Percentiles rank a stretch among this genome's conserved stretches.
Evolutionary conservation across 805 yeast species (phyloP).

Genomic region (Brettanomyces custersianus): DNA sequence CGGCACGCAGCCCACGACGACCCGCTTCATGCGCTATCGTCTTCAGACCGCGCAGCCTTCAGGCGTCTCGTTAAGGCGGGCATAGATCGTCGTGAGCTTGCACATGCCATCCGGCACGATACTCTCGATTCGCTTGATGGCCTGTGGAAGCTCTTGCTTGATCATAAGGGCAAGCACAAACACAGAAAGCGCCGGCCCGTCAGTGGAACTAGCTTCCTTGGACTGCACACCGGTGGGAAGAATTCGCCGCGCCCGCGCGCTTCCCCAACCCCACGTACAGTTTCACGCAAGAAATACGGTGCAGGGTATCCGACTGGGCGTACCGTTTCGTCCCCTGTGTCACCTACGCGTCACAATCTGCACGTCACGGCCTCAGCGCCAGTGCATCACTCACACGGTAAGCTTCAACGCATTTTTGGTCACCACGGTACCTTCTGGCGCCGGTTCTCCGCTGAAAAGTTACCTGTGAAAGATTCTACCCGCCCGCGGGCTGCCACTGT

Average conservation of each 20-base stretch:
- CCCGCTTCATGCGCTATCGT: constrained; percentile 23
- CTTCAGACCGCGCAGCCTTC: constrained; percentile 52
- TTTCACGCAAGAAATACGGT: no score
- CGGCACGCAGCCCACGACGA: constrained; percentile 6
- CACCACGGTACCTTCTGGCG: no score
- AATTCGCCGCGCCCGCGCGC: no score
- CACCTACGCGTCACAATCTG: no score
- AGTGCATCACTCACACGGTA: no score
- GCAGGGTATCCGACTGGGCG: no score
- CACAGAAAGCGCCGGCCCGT: constrained; percentile 16
- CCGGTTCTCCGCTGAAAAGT: no score
- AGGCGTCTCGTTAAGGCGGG: constrained; percentile 52
- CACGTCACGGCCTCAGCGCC: no score
- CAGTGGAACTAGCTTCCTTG: constrained; percentile 23
- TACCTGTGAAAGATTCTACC: background rate
- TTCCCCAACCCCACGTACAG: no score
- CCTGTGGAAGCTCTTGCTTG: constrained; percentile 60
- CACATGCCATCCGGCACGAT: constrained; percentile 44
- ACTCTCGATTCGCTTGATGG: constrained; percentile 70
- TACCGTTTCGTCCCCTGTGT: no score
- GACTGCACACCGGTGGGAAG: no score
- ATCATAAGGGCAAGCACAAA: constrained; percentile 35
- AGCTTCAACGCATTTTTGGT: no score
- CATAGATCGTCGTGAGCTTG: constrained; percentile 53
- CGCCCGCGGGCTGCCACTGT: background rate